Percentiles rank a stretch among this genome's conserved stretches.
phyloP scores from a whole-genome alignment of 495 filamentous ascomycete genomes.

The Aspergillus egyptiacus region DNA sequence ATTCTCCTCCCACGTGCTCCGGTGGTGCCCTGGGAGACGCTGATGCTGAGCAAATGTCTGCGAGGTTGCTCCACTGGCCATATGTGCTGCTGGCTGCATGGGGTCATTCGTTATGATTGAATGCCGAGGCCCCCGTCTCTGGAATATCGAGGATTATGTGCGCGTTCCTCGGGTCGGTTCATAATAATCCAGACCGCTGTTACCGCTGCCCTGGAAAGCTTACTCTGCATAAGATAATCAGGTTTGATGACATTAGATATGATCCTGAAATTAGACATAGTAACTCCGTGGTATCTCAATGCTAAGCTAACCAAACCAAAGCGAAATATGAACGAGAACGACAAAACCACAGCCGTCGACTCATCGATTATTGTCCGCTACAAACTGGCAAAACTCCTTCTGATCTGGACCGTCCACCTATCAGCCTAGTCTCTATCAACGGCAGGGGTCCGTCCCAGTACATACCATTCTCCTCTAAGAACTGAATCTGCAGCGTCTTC shows the following conservation, averaged over 20 bases:
- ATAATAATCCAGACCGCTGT: too few species aligned
- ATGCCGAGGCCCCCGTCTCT: too few species aligned
- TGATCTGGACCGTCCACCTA: conserved; percentile 23
- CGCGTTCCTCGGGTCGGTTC: too few species aligned
- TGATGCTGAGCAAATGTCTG: background rate
- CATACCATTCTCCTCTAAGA: conserved; percentile 42
- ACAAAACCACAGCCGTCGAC: background rate
- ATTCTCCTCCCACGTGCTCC: conserved; percentile 19
- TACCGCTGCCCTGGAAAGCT: too few species aligned
- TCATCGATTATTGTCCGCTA: conserved; percentile 5
- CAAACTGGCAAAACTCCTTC: conserved; percentile 17
- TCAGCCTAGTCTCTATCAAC: background rate
- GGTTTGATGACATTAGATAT: too few species aligned
- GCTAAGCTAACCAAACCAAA: background rate
- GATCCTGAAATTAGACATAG: too few species aligned
- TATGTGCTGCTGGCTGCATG: too few species aligned
- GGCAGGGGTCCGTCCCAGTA: background rate
- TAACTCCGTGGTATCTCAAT: conserved; percentile 1
- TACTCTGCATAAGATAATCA: too few species aligned
- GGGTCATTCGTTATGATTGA: too few species aligned
- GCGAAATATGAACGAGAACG: background rate
- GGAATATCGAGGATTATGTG: too few species aligned
- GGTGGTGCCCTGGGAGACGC: background rate
- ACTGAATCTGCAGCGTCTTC: conserved; percentile 36
- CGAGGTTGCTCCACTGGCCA: too few species aligned